These are phyloP conservation scores for Cadophora sp. DNA, from an alignment of 2,329 filamentous ascomycete genomes.

Conservation along the genomic window DNA sequence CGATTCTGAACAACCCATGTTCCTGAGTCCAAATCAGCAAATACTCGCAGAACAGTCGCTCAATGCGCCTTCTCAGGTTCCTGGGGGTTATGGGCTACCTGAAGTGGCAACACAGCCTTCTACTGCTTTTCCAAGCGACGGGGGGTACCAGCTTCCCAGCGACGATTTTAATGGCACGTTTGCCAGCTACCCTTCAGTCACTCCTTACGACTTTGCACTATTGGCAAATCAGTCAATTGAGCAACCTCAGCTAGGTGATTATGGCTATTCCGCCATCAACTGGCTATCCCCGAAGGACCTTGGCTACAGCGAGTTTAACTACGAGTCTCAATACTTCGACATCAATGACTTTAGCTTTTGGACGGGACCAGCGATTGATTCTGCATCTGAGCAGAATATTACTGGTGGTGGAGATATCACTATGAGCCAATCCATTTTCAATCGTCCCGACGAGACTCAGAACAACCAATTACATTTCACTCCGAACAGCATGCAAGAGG, in stretches of 20 bases:
- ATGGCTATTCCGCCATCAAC: constrained; percentile 3
- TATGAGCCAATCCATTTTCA: not conserved
- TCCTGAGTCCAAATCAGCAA: not conserved
- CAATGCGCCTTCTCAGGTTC: not conserved
- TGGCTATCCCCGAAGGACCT: constrained; percentile 12
- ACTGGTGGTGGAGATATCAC: not conserved
- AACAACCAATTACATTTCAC: not conserved
- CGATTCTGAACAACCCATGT: not conserved
- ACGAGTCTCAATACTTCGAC: not conserved
- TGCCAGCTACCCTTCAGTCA: not conserved
- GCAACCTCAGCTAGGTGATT: constrained; percentile 1
- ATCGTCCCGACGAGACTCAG: not conserved
- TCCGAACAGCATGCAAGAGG: not conserved
- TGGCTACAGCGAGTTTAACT: constrained; percentile 12
- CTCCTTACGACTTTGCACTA: not conserved
- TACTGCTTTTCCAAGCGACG: not conserved
- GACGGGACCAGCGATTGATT: not conserved
- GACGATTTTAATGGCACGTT: not conserved
- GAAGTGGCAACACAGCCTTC: not conserved
- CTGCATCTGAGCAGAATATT: not conserved
- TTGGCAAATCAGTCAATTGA: constrained; percentile 5
- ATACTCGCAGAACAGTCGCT: not conserved
- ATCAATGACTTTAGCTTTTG: constrained; percentile 9
- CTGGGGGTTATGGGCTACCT: not conserved
- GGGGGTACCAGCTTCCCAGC: not conserved